Conservation (phyloP, 2,329 filamentous ascomycete species). For the Fusarium illudens region DNA sequence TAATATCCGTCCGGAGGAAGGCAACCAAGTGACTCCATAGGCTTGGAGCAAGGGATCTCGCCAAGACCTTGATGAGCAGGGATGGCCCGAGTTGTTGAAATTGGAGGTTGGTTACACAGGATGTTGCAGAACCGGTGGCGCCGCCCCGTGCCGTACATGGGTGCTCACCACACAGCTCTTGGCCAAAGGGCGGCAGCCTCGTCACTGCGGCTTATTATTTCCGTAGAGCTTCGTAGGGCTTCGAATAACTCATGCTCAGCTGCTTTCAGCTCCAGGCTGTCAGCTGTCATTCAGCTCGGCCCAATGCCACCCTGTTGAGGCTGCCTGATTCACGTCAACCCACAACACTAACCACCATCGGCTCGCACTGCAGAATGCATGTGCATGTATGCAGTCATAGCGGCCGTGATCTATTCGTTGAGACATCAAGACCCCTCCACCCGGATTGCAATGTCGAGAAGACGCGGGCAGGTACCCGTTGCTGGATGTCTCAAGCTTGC, state of each 20-base stretch:
- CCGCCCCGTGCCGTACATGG: neutral
- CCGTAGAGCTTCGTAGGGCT: neutral
- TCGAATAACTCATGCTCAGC: neutral
- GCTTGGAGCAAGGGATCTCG: neutral
- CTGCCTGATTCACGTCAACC: neutral
- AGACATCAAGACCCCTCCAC: conserved; percentile 6
- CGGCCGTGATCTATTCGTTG: neutral
- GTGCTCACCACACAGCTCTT: neutral
- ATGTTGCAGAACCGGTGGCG: neutral
- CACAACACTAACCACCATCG: neutral
- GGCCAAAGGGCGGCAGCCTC: neutral
- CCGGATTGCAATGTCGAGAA: neutral
- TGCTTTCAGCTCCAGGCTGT: neutral
- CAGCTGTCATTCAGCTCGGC: neutral
- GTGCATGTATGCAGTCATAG: neutral
- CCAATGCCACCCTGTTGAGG: neutral
- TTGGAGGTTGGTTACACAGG: neutral
- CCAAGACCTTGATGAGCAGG: neutral
- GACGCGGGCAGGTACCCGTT: conserved; percentile 4
- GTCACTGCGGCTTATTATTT: neutral
- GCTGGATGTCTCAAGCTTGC: neutral
- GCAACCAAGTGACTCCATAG: neutral
- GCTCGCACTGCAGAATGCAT: neutral
- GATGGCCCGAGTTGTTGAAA: neutral
- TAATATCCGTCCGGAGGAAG: neutral